Evolutionary conservation across 176 grass and related monocot genomes (phyloP).

Genomic region (Puya raimondii): DNA sequence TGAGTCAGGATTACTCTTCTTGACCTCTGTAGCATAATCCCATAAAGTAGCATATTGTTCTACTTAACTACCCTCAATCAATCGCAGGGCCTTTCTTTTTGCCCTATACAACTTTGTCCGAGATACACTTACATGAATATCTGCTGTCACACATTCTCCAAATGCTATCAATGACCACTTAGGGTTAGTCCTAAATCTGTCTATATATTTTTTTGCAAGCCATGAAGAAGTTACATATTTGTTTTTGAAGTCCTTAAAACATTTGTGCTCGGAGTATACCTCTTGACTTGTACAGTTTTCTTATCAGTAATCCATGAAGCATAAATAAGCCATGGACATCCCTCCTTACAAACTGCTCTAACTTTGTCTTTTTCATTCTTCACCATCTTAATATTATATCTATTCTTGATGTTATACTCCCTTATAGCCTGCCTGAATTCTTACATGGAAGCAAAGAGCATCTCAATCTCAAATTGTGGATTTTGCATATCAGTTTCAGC

Average conservation of each 20-base stretch:
- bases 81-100: slow-evolving; percentile 8
- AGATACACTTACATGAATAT: slow-evolving; percentile 1
- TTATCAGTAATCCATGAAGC: background rate
- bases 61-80: slow-evolving; percentile 9
- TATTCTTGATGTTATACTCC: slow-evolving; percentile 12
- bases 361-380: slow-evolving; percentile 18
- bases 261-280: slow-evolving; percentile 1
- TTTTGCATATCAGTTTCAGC: slow-evolving; percentile 11
- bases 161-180: slow-evolving; percentile 7
- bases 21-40: slow-evolving; percentile 9
- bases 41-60: slow-evolving; percentile 15
- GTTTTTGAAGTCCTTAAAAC: slow-evolving; percentile 1
- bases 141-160: background rate
- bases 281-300: slow-evolving; percentile 12
- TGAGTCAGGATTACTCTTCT: slow-evolving; percentile 8
- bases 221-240: background rate
- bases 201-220: slow-evolving; percentile 9
- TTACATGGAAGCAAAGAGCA: slow-evolving; percentile 13
- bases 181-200: slow-evolving; percentile 9
- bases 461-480: slow-evolving; percentile 7
- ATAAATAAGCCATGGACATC: slow-evolving; percentile 16
- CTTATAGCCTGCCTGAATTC: slow-evolving; percentile 5
- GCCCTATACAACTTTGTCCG: slow-evolving; percentile 7
- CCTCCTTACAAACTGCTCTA: slow-evolving; percentile 7
- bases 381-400: slow-evolving; percentile 6